phyloP scores from a whole-genome alignment of 2,329 filamentous ascomycete genomes.

The Ophioceras dolichostomum region DNA sequence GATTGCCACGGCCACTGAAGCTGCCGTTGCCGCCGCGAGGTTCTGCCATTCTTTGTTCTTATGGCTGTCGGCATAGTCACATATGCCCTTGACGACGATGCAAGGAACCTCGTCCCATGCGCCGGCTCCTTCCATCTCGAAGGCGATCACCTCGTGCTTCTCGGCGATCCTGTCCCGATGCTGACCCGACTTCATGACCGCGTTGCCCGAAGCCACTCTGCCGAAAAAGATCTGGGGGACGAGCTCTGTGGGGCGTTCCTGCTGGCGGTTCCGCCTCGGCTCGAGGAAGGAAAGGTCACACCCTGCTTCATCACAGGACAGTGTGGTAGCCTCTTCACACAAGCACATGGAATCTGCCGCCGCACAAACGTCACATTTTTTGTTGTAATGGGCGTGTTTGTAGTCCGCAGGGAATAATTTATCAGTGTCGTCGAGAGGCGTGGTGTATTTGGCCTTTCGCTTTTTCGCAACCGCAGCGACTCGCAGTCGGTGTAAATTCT shows the following conservation, averaged over 20 bases:
- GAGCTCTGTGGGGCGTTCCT: background rate
- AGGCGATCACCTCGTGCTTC: background rate
- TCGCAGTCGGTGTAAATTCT: background rate
- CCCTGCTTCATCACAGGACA: background rate
- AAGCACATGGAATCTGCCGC: too few species aligned
- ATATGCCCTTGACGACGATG: constrained; percentile 1
- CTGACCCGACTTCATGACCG: background rate
- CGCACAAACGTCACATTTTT: background rate
- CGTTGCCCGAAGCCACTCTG: background rate
- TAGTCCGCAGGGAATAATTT: background rate
- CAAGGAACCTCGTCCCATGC: background rate
- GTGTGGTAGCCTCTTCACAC: background rate
- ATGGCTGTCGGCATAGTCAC: background rate
- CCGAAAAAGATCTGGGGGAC: background rate
- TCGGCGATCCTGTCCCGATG: background rate
- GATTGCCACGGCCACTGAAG: background rate
- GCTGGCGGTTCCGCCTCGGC: background rate
- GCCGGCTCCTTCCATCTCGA: background rate
- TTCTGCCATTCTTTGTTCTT: background rate
- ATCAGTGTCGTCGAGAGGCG: background rate
- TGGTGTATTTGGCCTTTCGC: background rate
- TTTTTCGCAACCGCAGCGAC: background rate
- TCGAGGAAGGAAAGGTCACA: background rate
- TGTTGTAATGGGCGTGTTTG: background rate
- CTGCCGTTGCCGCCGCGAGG: background rate